Evolutionary conservation across 768 basidiomycete genomes (phyloP), one percentile per base, ranked within the genome.

Genomic region (Lactarius psammicola): DNA sequence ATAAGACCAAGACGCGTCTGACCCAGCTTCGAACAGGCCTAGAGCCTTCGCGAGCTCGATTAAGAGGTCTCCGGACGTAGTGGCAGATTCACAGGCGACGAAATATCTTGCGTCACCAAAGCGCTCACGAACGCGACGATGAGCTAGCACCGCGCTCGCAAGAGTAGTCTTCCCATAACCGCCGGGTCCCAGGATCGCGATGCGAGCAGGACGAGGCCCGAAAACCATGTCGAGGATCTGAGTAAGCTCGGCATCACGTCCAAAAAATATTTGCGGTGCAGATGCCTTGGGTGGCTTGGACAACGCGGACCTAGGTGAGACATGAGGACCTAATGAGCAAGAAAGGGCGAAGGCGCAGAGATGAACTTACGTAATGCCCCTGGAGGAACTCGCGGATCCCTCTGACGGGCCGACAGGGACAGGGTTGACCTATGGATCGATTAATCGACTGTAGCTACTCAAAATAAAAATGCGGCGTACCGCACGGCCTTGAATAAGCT

Each of bases 111-210:
- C 59, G 9, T 64, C 68, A 6, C 67, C 67, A 65, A 75, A 78
- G 13, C 59, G 65, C 9, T 69, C 34, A 34, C 69, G 62, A 8
- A 77, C 62, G 9, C 62, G 51, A 28, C 61, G 30, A 34, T 72
- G 66, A 44, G 75, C 66, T n/a, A 75, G 70, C n/a, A 78, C 72
- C 2, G 75, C 74, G 4, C 76, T 68, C 2, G 79, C 76, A 28
- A 75, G 62, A 4, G 76, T 72, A 6, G 79, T 79, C 64, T 80
- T 80, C 15, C 79, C 78, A 67, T 79, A 78, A 23, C 79, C 78
- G 10, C 78, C 79, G 5, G 60, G 28, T 23, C 49, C 49, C 26
- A 51, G 15, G 49, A 51, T n/a, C 71, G 51, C 62, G 31, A 54
- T 28, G 33, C 55, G 36, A 38, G 55, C 55, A 18, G 62, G 62